Conservation (phyloP, 2,329 filamentous ascomycete genomes). For the Fusarium verrucosum region DNA sequence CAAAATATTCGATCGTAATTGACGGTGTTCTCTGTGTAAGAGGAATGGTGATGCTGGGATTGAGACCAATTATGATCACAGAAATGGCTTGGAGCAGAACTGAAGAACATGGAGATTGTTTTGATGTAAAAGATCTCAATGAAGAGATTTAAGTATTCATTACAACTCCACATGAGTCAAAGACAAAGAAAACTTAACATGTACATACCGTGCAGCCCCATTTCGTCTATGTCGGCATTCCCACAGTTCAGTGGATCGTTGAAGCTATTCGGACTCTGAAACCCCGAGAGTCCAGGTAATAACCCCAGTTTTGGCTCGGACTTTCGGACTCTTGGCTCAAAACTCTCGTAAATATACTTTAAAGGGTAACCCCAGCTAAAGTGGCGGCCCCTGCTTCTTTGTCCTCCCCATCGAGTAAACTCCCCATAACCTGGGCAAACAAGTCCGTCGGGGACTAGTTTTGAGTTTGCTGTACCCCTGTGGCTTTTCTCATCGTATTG, state of each 20-base stretch:
- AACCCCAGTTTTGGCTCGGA: slow-evolving; percentile 1
- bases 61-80: too few relatives aligned
- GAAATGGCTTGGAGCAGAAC: not conserved
- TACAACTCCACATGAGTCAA: not conserved
- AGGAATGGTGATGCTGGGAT: not conserved
- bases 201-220: slow-evolving; percentile 3
- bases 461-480: slow-evolving; percentile 1
- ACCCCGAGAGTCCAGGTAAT: slow-evolving; percentile 24
- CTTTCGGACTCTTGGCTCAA: slow-evolving; percentile 15
- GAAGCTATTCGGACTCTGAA: slow-evolving; percentile 38
- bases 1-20: not conserved
- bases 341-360: slow-evolving; percentile 11
- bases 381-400: not conserved
- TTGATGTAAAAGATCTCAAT: not conserved
- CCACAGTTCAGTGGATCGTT: slow-evolving; percentile 27
- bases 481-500: slow-evolving; percentile 12
- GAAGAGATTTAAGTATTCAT: not conserved
- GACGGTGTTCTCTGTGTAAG: not conserved
- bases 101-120: not conserved
- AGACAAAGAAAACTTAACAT: slow-evolving; percentile 17
- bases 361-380: not conserved
- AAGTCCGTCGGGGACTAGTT: slow-evolving; percentile 1
- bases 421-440: slow-evolving; percentile 8
- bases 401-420: slow-evolving; percentile 1
- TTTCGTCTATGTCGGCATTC: not conserved